Conservation (phyloP, 139 green algal genomes). For the Chlorokybus atmophyticus region DNA sequence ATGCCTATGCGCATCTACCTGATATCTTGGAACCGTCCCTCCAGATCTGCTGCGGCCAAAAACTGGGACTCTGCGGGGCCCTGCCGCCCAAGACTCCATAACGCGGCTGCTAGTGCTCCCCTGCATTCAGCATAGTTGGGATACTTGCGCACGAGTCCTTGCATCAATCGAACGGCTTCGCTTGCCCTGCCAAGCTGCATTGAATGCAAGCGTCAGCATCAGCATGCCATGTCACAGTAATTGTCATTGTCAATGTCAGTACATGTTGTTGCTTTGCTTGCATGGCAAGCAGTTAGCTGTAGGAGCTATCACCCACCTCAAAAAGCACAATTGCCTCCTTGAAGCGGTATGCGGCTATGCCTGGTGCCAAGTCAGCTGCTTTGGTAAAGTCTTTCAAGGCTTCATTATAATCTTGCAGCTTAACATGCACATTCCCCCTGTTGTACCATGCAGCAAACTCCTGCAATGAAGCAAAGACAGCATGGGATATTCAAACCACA, state of each 20-base stretch:
- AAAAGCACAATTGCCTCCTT: conserved; percentile 7
- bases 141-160: conserved; percentile 23
- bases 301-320: conserved; percentile 7
- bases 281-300: neutral
- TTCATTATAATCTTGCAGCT: neutral
- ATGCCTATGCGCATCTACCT: conserved; percentile 3
- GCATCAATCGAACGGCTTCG: conserved; percentile 10
- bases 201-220: neutral
- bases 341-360: conserved; percentile 25
- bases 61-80: conserved; percentile 14
- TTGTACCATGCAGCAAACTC: conserved; percentile 28
- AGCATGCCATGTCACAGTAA: neutral
- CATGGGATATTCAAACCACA: too few species aligned
- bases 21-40: conserved; percentile 7
- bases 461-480: too few species aligned
- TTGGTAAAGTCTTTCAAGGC: conserved; percentile 4
- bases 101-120: conserved; percentile 17
- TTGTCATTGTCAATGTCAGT: neutral
- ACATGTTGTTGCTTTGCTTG: neutral
- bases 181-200: neutral
- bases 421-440: conserved; percentile 10
- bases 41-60: neutral
- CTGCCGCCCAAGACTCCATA: conserved; percentile 4
- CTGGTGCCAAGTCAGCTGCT: conserved; percentile 16
- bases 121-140: conserved; percentile 24